phyloP scores from a whole-genome alignment of 305 asterid genomes.

The Fraxinus latifolia region DNA sequence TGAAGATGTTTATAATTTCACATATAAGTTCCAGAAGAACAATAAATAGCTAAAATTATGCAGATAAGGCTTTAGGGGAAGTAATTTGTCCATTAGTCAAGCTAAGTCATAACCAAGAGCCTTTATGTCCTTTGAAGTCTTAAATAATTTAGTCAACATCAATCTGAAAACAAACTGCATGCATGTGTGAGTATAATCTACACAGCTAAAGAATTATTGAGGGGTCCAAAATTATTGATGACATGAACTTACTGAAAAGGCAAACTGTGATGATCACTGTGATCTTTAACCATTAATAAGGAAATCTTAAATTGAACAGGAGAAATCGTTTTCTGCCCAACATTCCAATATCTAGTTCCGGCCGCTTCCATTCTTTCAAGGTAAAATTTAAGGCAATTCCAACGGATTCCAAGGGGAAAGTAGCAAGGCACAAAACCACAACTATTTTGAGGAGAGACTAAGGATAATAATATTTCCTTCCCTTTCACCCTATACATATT shows the following conservation, averaged over 20 bases:
- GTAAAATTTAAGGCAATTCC: neutral
- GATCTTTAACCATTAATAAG: neutral
- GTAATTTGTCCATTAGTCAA: neutral
- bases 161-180: neutral
- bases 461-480: neutral
- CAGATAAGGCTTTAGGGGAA: slow-evolving; percentile 1
- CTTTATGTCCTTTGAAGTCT: neutral
- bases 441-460: neutral
- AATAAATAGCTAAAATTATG: neutral
- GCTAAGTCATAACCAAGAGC: neutral
- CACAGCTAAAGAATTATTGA: neutral
- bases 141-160: neutral
- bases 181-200: slow-evolving; percentile 1
- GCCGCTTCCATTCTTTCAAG: neutral
- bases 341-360: neutral
- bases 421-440: neutral
- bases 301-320: neutral
- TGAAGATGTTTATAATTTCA: slow-evolving; percentile 23
- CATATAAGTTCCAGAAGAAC: slow-evolving; percentile 11
- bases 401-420: neutral
- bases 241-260: neutral
- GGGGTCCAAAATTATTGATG: neutral
- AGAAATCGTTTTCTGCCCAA: neutral
- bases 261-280: neutral
- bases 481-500: neutral